Conservation (phyloP, 2,329 filamentous ascomycete species). For the Fusarium incarnatum region DNA sequence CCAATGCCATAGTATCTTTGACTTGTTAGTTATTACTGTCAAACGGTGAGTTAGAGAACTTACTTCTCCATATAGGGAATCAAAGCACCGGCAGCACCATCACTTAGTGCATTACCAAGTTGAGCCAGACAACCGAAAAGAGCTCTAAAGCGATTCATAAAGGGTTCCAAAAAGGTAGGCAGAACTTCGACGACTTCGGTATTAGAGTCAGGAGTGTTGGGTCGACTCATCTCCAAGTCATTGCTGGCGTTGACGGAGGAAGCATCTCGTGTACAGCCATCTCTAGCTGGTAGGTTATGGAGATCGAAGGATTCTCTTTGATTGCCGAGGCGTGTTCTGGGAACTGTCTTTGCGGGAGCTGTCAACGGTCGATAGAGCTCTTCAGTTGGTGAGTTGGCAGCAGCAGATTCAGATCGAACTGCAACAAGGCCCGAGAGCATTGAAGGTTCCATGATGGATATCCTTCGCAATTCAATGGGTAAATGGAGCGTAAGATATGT, state of each 20-base stretch:
- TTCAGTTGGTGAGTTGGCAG: conserved; percentile 28
- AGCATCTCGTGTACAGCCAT: conserved; percentile 16
- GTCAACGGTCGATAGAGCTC: conserved; percentile 42
- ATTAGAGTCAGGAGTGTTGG: conserved; percentile 56
- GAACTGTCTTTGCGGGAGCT: conserved; percentile 52
- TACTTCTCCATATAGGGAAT: conserved; percentile 82
- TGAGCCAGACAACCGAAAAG: conserved; percentile 72
- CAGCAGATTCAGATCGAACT: conserved; percentile 49
- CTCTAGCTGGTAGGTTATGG: conserved; percentile 32
- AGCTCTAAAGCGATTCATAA: conserved; percentile 78
- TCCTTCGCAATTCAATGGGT: neutral
- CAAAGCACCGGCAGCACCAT: conserved; percentile 80
- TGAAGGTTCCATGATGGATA: conserved; percentile 50
- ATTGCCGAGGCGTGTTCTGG: conserved; percentile 55
- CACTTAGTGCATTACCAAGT: conserved; percentile 77
- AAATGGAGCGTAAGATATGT: neutral
- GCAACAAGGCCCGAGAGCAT: conserved; percentile 50
- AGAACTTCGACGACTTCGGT: conserved; percentile 59
- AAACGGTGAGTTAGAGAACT: conserved; percentile 16
- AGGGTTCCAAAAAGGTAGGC: conserved; percentile 69
- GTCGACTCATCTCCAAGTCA: conserved; percentile 66
- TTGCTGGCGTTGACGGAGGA: conserved; percentile 19
- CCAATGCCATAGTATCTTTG: conserved; percentile 75
- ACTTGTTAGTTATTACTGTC: neutral
- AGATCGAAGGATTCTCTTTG: conserved; percentile 51